phyloP scores from a whole-genome alignment of 805 yeast species.

The Lipomyces orientalis region DNA sequence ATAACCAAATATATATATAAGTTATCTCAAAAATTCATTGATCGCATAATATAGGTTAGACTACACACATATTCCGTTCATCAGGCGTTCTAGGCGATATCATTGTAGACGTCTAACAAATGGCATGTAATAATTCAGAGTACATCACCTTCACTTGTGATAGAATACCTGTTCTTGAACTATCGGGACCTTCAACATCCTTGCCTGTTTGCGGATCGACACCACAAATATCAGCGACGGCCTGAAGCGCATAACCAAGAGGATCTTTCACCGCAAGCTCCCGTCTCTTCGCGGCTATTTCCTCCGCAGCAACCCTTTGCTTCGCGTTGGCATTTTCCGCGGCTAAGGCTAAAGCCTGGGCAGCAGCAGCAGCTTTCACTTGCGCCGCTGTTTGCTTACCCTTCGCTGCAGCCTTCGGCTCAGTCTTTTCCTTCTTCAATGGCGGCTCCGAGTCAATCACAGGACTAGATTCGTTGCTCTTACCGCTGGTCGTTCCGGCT shows the following conservation, averaged over 20 bases:
- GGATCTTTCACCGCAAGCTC: conserved; percentile 35
- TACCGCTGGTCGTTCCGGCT: not conserved
- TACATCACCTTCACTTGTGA: not conserved
- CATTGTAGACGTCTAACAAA: not conserved
- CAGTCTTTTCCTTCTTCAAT: conserved; percentile 24
- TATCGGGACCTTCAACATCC: conserved; percentile 8
- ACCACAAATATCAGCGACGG: conserved; percentile 30
- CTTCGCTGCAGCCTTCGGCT: conserved; percentile 2
- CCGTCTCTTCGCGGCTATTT: conserved; percentile 20
- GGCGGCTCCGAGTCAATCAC: conserved; percentile 28
- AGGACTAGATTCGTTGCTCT: conserved; percentile 8
- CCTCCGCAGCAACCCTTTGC: conserved; percentile 25
- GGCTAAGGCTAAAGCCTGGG: not conserved
- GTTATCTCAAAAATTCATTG: no score
- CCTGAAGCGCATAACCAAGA: conserved; percentile 29
- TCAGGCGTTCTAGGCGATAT: not conserved
- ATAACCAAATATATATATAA: no score
- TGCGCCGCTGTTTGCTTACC: conserved; percentile 10
- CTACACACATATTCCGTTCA: no score
- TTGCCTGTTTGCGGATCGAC: conserved; percentile 26
- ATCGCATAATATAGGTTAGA: no score
- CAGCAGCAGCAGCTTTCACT: conserved; percentile 8
- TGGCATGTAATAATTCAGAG: not conserved
- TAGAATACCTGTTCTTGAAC: not conserved
- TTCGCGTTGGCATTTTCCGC: conserved; percentile 15